These are phyloP conservation scores for Lyophyllum decastes DNA, from an alignment of 768 basidiomycete species.

Conservation along the genomic window DNA sequence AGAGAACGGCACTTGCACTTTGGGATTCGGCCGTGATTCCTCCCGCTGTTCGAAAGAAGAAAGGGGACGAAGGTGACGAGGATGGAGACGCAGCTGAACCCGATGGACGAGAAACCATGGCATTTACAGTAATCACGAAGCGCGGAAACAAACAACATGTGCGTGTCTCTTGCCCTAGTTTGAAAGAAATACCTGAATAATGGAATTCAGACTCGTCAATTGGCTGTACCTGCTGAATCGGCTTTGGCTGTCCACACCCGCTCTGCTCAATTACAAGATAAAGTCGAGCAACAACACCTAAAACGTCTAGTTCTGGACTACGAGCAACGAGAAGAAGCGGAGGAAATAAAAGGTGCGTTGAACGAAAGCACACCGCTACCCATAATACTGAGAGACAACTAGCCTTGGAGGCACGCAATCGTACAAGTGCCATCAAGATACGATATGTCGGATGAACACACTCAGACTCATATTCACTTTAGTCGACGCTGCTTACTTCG, in stretches of 20 bases:
- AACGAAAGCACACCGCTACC: background rate
- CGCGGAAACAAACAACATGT: conserved; percentile 93
- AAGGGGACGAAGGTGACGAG: conserved; percentile 58
- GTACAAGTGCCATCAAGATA: conserved; percentile 71
- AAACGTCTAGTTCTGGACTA: conserved; percentile 94
- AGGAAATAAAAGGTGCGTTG: conserved; percentile 70
- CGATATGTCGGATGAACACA: conserved; percentile 62
- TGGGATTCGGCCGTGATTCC: conserved; percentile 89
- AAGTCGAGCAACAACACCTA: conserved; percentile 94
- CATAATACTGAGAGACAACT: background rate
- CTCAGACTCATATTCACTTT: background rate
- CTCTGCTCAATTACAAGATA: conserved; percentile 90
- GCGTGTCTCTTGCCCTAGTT: conserved; percentile 21
- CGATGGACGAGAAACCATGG: conserved; percentile 60
- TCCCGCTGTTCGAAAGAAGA: conserved; percentile 65
- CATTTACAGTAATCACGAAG: conserved; percentile 91
- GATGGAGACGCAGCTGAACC: conserved; percentile 41
- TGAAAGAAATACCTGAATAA: conserved; percentile 9
- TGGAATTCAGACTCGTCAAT: conserved; percentile 68
- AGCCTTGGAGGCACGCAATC: conserved; percentile 74
- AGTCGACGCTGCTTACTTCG: conserved; percentile 1
- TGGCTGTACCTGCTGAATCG: conserved; percentile 87
- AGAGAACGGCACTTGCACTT: conserved; percentile 81
- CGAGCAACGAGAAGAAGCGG: conserved; percentile 86
- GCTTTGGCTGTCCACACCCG: conserved; percentile 89